Evolutionary conservation across 768 basidiomycete species (phyloP).

Genomic region (Pleurotus citrinopileatus): DNA sequence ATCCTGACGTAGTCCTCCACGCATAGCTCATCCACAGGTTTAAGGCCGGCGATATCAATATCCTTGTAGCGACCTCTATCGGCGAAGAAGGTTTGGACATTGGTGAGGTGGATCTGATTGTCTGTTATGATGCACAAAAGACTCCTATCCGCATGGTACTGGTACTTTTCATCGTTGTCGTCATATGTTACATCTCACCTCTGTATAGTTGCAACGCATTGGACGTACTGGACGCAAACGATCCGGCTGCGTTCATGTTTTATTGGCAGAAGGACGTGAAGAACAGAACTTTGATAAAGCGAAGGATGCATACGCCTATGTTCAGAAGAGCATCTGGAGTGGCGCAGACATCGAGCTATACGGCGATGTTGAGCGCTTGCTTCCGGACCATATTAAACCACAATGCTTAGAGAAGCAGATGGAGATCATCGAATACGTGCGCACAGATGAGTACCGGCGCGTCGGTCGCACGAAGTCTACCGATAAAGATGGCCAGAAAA

Average conservation of each 20-base stretch:
- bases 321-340: slow-evolving; percentile 83
- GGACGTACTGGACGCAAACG: slow-evolving; percentile 95
- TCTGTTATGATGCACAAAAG: slow-evolving; percentile 97
- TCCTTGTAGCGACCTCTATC: slow-evolving; percentile 93
- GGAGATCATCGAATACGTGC: slow-evolving; percentile 74
- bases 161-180: not conserved
- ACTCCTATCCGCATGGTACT: slow-evolving; percentile 94
- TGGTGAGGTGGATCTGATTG: slow-evolving; percentile 92
- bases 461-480: slow-evolving; percentile 31
- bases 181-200: slow-evolving; percentile 8
- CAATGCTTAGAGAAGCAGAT: slow-evolving; percentile 77
- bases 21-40: slow-evolving; percentile 81
- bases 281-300: slow-evolving; percentile 90
- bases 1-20: slow-evolving; percentile 5
- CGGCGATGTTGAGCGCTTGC: slow-evolving; percentile 83
- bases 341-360: slow-evolving; percentile 90
- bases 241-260: slow-evolving; percentile 83
- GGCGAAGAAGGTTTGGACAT: slow-evolving; percentile 99
- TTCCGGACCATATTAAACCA: slow-evolving; percentile 78
- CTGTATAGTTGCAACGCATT: slow-evolving; percentile 82
- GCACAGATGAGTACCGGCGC: slow-evolving; percentile 31
- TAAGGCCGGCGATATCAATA: slow-evolving; percentile 84
- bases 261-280: slow-evolving; percentile 89
- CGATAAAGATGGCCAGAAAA: slow-evolving; percentile 25
- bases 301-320: slow-evolving; percentile 78